Evolutionary conservation across 768 basidiomycete genomes (phyloP).

Genomic region (Pleurotus tuber-regium): DNA sequence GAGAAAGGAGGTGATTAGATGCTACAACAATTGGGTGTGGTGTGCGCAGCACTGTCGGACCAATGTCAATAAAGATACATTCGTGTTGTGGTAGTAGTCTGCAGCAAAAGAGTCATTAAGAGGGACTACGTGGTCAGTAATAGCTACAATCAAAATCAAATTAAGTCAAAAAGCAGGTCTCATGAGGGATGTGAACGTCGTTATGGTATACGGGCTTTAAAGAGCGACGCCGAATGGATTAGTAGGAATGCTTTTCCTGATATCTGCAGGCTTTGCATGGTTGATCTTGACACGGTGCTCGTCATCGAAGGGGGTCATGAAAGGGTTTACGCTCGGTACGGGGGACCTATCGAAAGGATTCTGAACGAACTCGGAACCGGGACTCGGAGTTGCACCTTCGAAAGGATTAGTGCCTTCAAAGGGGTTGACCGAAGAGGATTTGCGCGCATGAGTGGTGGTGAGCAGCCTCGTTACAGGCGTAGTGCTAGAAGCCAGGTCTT

Average conservation of each 20-base stretch:
- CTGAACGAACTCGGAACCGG: slow-evolving; percentile 1
- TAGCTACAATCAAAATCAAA: slow-evolving; percentile 11
- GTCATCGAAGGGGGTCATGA: slow-evolving; percentile 80
- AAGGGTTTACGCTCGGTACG: slow-evolving; percentile 36
- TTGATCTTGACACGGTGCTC: slow-evolving; percentile 41
- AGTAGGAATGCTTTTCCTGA: slow-evolving; percentile 45
- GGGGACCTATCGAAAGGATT: slow-evolving; percentile 11
- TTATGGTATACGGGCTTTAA: slow-evolving; percentile 2
- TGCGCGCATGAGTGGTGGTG: slow-evolving; percentile 40
- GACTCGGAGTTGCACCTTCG: slow-evolving; percentile 11
- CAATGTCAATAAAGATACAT: slow-evolving; percentile 1
- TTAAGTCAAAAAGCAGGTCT: no score
- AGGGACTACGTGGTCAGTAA: neutral
- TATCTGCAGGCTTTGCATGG: slow-evolving; percentile 20
- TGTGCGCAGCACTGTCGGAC: slow-evolving; percentile 8
- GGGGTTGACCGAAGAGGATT: slow-evolving; percentile 37
- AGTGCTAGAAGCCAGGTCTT: slow-evolving; percentile 14
- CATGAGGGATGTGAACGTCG: neutral
- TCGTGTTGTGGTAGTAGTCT: no score
- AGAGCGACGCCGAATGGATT: slow-evolving; percentile 46
- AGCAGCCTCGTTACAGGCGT: slow-evolving; percentile 45
- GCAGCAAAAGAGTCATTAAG: neutral
- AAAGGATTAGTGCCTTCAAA: slow-evolving; percentile 7
- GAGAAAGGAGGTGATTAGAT: neutral
- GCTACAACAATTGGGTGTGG: slow-evolving; percentile 4